These are phyloP conservation scores for Penstemon eatonii DNA, from an alignment of 257 asterid species.

Conservation along the genomic window DNA sequence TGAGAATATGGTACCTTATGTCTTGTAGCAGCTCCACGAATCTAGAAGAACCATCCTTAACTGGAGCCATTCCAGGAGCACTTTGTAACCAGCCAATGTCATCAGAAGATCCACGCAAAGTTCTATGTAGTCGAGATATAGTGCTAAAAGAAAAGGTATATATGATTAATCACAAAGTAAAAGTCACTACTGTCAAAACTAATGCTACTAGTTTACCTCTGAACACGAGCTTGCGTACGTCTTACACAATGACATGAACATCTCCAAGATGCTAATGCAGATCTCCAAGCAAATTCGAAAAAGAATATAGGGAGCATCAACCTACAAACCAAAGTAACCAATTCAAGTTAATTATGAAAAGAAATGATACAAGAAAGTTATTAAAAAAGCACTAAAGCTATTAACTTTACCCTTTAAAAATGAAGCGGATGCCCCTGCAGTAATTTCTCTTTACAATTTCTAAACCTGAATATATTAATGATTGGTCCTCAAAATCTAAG, in stretches of 20 bases:
- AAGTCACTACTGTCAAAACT: background rate
- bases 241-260: conserved; percentile 43
- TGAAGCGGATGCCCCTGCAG: conserved; percentile 55
- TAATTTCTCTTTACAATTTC: conserved; percentile 53
- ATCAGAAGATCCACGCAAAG: conserved; percentile 81
- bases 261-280: conserved; percentile 56
- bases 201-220: conserved; percentile 46
- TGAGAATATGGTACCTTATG: conserved; percentile 52
- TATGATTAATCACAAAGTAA: conserved; percentile 18
- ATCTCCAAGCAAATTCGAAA: conserved; percentile 59
- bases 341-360: conserved; percentile 13
- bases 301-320: conserved; percentile 60
- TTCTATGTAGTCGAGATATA: conserved; percentile 50
- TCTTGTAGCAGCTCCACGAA: conserved; percentile 69
- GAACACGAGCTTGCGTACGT: conserved; percentile 44
- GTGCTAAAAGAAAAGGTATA: conserved; percentile 40
- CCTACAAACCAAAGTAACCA: conserved; percentile 47
- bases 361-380: background rate
- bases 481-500: conserved; percentile 35
- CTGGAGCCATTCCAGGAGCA: conserved; percentile 72
- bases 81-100: conserved; percentile 93
- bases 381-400: conserved; percentile 18
- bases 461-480: conserved; percentile 46
- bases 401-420: conserved; percentile 73
- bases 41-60: conserved; percentile 82